Conservation (phyloP, 179 eudicot species). For the Heliamphora pulchella region DNA sequence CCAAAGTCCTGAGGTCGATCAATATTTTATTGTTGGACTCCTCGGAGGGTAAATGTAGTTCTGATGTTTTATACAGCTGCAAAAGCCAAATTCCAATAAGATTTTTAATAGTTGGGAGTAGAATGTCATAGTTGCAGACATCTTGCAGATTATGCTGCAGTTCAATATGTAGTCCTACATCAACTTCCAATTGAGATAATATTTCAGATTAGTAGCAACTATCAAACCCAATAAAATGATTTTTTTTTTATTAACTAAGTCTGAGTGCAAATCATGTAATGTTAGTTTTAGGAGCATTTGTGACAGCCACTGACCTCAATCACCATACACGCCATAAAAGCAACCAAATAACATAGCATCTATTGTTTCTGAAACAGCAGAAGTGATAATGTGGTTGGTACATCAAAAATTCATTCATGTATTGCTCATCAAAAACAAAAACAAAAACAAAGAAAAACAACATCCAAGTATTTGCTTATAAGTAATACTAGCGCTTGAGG, state of each 20-base stretch:
- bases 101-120: not conserved
- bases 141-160: not conserved
- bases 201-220: not conserved
- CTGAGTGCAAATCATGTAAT: not conserved
- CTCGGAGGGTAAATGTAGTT: not conserved
- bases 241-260: not conserved
- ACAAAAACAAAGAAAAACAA: too few species aligned
- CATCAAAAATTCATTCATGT: not conserved
- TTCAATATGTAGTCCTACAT: not conserved
- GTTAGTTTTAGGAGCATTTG: not conserved
- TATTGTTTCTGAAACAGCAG: not conserved
- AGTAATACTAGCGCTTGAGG: too few species aligned
- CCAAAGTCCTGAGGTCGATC: not conserved
- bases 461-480: too few species aligned
- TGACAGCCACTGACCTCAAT: constrained; percentile 6
- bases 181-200: not conserved
- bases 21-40: constrained; percentile 1
- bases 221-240: not conserved
- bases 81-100: not conserved
- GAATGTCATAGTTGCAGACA: not conserved
- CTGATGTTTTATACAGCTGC: not conserved
- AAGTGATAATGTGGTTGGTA: not conserved
- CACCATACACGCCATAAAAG: not conserved
- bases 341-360: not conserved
- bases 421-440: not conserved